These are phyloP conservation scores for Debaryomyces sp. DNA, from an alignment of 1,139 yeast species.

Conservation along the genomic window DNA sequence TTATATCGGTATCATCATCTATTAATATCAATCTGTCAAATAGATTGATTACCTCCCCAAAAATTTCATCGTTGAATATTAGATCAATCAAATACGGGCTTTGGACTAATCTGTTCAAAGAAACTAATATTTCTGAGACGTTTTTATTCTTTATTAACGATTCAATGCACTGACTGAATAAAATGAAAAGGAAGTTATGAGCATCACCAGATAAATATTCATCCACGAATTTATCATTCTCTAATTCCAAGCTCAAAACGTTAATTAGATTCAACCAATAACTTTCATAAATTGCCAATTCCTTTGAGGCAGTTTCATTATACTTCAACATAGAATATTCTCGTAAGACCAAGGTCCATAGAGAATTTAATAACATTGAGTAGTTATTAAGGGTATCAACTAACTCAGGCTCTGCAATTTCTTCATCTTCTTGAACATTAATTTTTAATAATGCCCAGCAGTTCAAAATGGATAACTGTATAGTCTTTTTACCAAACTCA, in stretches of 20 bases:
- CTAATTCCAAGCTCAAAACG: conserved; percentile 69
- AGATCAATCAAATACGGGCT: conserved; percentile 60
- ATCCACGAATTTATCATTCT: conserved; percentile 46
- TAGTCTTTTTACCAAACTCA: conserved; percentile 60
- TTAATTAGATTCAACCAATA: conserved; percentile 83
- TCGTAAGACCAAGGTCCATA: conserved; percentile 77
- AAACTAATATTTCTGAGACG: conserved; percentile 48
- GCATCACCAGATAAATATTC: conserved; percentile 60
- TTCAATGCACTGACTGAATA: conserved; percentile 85
- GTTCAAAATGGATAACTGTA: conserved; percentile 72
- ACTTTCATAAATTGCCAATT: conserved; percentile 57
- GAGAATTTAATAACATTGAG: conserved; percentile 61
- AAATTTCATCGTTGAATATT: conserved; percentile 67
- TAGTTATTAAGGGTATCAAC: conserved; percentile 57
- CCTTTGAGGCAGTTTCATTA: conserved; percentile 50
- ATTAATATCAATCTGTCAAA: conserved; percentile 73
- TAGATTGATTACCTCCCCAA: conserved; percentile 74
- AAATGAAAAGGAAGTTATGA: conserved; percentile 74
- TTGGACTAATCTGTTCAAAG: conserved; percentile 60
- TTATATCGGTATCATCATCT: conserved; percentile 55
- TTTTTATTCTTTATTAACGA: conserved; percentile 55
- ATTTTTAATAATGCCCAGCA: conserved; percentile 88
- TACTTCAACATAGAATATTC: conserved; percentile 75
- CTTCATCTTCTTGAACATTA: conserved; percentile 38
- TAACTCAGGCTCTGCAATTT: conserved; percentile 37